Conservation (phyloP, 768 basidiomycete species). For the Lactarius indigo region DNA sequence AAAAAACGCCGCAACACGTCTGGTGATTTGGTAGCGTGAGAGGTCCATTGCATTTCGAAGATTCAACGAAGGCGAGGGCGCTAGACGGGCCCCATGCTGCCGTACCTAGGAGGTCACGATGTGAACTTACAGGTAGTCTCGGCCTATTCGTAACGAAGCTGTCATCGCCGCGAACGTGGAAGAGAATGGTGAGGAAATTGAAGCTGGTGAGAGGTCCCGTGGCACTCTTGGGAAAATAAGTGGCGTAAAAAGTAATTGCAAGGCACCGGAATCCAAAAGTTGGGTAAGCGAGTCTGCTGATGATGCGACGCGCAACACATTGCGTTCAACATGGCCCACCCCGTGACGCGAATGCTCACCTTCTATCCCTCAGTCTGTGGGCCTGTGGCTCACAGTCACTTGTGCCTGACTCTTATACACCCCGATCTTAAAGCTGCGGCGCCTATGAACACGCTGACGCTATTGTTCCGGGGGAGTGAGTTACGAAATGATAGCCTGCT, state of each 20-base stretch:
- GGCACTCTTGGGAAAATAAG: background rate
- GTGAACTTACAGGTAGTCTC: background rate
- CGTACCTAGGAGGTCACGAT: constrained; percentile 6
- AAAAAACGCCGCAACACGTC: background rate
- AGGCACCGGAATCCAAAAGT: background rate
- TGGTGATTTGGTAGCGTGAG: constrained; percentile 2
- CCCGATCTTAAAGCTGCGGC: background rate
- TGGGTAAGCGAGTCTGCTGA: constrained; percentile 11
- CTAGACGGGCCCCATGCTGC: background rate
- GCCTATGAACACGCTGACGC: background rate
- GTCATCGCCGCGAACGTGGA: background rate
- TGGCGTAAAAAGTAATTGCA: background rate
- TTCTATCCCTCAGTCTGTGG: background rate
- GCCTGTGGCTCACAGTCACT: background rate
- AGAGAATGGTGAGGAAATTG: background rate
- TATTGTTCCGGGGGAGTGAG: background rate
- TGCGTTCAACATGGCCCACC: background rate
- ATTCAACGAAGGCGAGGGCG: background rate
- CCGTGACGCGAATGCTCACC: constrained; percentile 8
- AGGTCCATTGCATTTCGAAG: background rate
- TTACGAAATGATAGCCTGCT: background rate
- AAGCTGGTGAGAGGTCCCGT: background rate
- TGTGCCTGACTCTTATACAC: background rate
- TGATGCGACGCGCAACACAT: constrained; percentile 13
- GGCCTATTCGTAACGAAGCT: background rate